Base-by-base conservation (phyloP, 805 yeast species). In the Candida palmyrensis region DNA sequence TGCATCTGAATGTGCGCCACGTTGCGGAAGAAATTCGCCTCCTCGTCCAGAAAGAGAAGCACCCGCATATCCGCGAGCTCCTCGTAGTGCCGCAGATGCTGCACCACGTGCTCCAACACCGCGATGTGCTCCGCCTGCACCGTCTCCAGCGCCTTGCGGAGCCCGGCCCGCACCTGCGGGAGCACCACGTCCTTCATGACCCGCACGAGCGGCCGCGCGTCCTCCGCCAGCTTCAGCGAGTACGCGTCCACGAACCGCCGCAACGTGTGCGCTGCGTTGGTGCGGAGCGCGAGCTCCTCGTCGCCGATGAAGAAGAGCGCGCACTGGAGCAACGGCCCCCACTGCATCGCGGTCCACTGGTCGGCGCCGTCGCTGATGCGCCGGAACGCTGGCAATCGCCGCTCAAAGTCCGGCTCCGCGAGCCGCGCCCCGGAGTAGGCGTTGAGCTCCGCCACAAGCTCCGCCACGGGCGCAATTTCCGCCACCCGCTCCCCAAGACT, bases 1-100 rank as follows among this genome's bases (percentile, higher is more conserved):
- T 82, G 87, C 7, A 82, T 47, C 60, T 90, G 98, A 23, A 90
- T 78, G 54, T 90, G 96, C 39, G 71, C 72, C 30, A 92, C 68
- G 46, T 88, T 87, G 27, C 61, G 53, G 57, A 86, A 86, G 50
- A 86, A 83, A 55, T 86, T 80, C 3, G 87, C 82, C 46, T 88
- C 97, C 23, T 80, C 90, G 45, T 87, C 94, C 26, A 79, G 80
- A 46, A 64, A 71, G 1, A 80, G 56, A 25, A 90, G 58, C 1
- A 73, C 66, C 36, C 73, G 70, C 88, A 89, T 68, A 44, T 83
- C 90, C 16, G 65, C 61, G 23, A 87, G 60, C 2, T 74, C 86
- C 3, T 61, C 60, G 29, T 57, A 57, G 44, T 66, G 58, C 23
- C 58, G 57, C 6, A 75, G 51, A 24, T 67, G 44, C 14, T 61